Evolutionary conservation across 169 alveolate species (phyloP).

Genomic region (Besnoitia besnoiti): DNA sequence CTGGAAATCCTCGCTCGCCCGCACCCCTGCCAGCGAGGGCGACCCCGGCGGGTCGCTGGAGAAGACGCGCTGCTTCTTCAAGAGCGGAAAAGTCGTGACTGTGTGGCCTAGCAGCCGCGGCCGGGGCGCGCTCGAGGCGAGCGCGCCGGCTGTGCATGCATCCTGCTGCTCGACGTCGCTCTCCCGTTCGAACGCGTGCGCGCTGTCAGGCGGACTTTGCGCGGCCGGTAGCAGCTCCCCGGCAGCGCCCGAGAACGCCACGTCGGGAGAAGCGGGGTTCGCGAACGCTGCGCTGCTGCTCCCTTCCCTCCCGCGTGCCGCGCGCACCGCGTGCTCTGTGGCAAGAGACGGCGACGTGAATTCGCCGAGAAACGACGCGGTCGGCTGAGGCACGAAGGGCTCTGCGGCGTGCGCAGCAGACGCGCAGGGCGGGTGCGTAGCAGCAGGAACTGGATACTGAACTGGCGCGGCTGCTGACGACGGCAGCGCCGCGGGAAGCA

Average conservation of each 20-base stretch:
- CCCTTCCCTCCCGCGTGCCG: not conserved
- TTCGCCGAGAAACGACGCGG: not conserved
- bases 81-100: constrained; percentile 36
- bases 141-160: not conserved
- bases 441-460: no score
- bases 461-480: not conserved
- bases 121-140: not conserved
- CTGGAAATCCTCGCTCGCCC: not conserved
- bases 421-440: not conserved
- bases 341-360: not conserved
- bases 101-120: constrained; percentile 59
- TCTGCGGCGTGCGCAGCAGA: not conserved
- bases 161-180: not conserved
- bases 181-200: not conserved
- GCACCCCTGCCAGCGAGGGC: not conserved
- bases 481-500: not conserved
- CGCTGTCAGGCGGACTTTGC: no score
- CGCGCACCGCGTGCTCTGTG: not conserved
- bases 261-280: not conserved
- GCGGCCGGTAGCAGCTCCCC: no score
- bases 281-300: not conserved
- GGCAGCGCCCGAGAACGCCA: not conserved
- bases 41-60: not conserved
- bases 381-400: not conserved
- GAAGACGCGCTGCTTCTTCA: not conserved